Percentiles rank a stretch among this genome's conserved stretches.
These are phyloP conservation scores for Capsicum pubescens DNA, from an alignment of 257 asterid species.

Conservation along the genomic window DNA sequence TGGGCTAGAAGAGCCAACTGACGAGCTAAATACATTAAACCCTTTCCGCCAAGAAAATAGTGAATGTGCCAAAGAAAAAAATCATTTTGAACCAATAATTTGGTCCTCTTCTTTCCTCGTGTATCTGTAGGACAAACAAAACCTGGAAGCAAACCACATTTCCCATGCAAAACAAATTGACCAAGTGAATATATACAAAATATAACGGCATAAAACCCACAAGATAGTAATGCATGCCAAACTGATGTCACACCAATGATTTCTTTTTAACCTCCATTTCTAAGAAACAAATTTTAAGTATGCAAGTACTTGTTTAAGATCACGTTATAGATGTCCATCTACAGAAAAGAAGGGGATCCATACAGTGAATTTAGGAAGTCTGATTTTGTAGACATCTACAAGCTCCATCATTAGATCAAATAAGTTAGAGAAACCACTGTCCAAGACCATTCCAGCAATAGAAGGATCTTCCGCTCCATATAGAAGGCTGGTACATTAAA, in stretches of 20 bases:
- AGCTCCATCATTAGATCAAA: conserved; percentile 96
- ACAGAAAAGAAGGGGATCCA: conserved; percentile 31
- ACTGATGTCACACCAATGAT: neutral
- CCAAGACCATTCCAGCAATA: conserved; percentile 98
- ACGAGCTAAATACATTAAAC: neutral
- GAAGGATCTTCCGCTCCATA: conserved; percentile 99
- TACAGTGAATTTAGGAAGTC: conserved; percentile 94
- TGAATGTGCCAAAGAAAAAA: neutral
- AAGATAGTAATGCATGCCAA: conserved; percentile 2
- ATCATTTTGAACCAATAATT: neutral
- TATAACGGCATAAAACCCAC: neutral
- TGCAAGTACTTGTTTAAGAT: conserved; percentile 22
- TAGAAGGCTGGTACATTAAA: conserved; percentile 70
- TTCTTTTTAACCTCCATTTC: neutral
- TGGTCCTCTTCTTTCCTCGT: neutral
- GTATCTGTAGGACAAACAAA: conserved; percentile 12
- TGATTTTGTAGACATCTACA: conserved; percentile 88
- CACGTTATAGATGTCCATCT: conserved; percentile 2
- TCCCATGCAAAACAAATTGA: neutral
- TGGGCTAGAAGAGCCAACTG: conserved; percentile 8
- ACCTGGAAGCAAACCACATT: neutral
- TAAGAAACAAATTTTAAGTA: neutral
- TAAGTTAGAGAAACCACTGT: conserved; percentile 96
- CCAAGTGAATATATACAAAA: conserved; percentile 13
- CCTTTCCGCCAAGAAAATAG: neutral